phyloP scores from a whole-genome alignment of 2,329 filamentous ascomycete species.

The Fusarium sambucinum region DNA sequence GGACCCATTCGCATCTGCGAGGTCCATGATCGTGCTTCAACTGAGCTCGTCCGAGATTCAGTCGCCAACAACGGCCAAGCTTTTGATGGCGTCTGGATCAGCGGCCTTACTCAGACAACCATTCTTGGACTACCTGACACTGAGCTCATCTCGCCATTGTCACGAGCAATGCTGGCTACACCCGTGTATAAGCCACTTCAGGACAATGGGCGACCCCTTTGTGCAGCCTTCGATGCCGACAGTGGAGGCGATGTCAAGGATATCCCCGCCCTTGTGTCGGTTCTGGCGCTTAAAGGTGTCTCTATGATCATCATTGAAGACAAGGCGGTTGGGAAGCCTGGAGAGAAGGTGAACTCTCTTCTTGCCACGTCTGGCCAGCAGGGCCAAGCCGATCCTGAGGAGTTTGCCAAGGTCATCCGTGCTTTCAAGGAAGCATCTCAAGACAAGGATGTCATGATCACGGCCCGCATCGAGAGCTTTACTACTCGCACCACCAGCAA shows the following conservation, averaged over 20 bases:
- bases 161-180: constrained; percentile 6
- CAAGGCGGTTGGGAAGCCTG: constrained; percentile 22
- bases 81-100: constrained; percentile 29
- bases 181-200: constrained; percentile 1
- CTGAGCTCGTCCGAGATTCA: constrained; percentile 20
- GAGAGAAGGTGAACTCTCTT: constrained; percentile 26
- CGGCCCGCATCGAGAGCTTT: constrained; percentile 10
- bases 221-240: constrained; percentile 22
- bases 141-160: constrained; percentile 16
- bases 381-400: constrained; percentile 11
- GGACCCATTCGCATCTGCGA: constrained; percentile 9
- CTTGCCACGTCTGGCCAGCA: constrained; percentile 19
- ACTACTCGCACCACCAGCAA: constrained; percentile 1
- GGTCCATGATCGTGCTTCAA: constrained; percentile 18
- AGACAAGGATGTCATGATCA: constrained; percentile 8
- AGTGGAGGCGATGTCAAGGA: constrained; percentile 20
- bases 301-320: constrained; percentile 27
- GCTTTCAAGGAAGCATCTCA: constrained; percentile 4
- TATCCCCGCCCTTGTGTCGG: constrained; percentile 19
- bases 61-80: constrained; percentile 17
- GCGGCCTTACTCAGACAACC: constrained; percentile 29
- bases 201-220: constrained; percentile 17
- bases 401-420: constrained; percentile 14
- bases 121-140: constrained; percentile 22
- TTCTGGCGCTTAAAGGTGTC: constrained; percentile 19